phyloP scores from a whole-genome alignment of 192 early-diverging fungal species.

The Gaertneriomyces semiglobifer region DNA sequence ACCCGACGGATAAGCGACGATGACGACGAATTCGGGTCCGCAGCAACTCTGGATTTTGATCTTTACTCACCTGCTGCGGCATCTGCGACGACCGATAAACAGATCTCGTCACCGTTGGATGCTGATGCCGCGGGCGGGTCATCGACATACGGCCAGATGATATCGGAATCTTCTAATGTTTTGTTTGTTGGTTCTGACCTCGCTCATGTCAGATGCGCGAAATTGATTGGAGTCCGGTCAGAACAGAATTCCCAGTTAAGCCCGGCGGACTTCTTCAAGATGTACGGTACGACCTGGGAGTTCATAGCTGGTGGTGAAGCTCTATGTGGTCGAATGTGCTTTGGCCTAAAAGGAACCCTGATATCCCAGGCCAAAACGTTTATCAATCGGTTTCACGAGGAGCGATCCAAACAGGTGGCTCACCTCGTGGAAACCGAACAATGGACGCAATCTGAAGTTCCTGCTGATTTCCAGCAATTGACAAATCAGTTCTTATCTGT shows the following conservation, averaged over 20 bases:
- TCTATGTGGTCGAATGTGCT: slow-evolving; percentile 80
- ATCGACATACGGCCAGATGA: slow-evolving; percentile 50
- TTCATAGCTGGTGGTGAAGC: slow-evolving; percentile 78
- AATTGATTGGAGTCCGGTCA: slow-evolving; percentile 77
- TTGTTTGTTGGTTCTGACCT: slow-evolving; percentile 80
- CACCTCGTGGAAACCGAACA: slow-evolving; percentile 93
- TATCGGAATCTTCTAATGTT: slow-evolving; percentile 69
- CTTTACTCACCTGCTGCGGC: not conserved
- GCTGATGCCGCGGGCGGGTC: slow-evolving; percentile 9
- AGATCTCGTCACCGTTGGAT: not conserved
- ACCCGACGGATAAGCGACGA: slow-evolving; percentile 36
- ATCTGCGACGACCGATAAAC: not conserved
- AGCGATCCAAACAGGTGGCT: slow-evolving; percentile 80
- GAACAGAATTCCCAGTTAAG: slow-evolving; percentile 88
- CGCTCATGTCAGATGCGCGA: slow-evolving; percentile 81
- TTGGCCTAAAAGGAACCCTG: slow-evolving; percentile 84
- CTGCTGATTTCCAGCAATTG: slow-evolving; percentile 87
- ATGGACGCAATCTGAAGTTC: slow-evolving; percentile 92
- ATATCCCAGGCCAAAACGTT: slow-evolving; percentile 92
- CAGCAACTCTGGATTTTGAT: slow-evolving; percentile 11
- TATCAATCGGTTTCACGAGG: slow-evolving; percentile 89
- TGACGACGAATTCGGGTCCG: slow-evolving; percentile 46
- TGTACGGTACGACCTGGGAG: slow-evolving; percentile 76
- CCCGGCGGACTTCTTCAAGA: slow-evolving; percentile 80
- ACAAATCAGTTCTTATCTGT: slow-evolving; percentile 67